phyloP scores from a whole-genome alignment of 495 filamentous ascomycete genomes.

The Penicillium salamii region DNA sequence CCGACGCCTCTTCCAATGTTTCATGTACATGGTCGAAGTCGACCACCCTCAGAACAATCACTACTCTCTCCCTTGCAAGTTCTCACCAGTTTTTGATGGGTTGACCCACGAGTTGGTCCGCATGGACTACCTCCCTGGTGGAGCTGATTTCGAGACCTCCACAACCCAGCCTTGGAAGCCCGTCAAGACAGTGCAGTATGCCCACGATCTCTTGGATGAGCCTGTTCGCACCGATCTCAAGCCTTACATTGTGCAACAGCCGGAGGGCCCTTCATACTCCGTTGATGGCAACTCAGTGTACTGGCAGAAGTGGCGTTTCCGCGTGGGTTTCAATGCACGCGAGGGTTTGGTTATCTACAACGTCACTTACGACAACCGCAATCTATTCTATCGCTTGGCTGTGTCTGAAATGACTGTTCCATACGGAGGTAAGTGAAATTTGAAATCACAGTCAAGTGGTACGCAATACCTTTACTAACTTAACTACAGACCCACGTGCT shows the following conservation, averaged over 20 bases:
- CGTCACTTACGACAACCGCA: constrained; percentile 65
- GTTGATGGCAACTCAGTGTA: constrained; percentile 49
- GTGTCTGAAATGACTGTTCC: constrained; percentile 76
- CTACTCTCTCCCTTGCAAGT: constrained; percentile 74
- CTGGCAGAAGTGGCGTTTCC: constrained; percentile 70
- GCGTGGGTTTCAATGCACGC: constrained; percentile 62
- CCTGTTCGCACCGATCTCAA: constrained; percentile 60
- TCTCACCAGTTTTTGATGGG: constrained; percentile 72
- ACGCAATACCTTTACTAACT: constrained; percentile 8
- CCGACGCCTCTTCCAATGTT: constrained; percentile 44
- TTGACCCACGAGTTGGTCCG: constrained; percentile 59
- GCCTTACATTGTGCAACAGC: constrained; percentile 72
- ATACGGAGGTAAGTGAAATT: constrained; percentile 32
- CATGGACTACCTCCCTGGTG: constrained; percentile 50
- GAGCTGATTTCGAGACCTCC: constrained; percentile 23
- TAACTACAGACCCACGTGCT: constrained; percentile 57
- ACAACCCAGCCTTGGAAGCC: constrained; percentile 42
- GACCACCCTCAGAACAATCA: constrained; percentile 59
- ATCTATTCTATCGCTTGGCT: constrained; percentile 65
- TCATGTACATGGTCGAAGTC: constrained; percentile 41
- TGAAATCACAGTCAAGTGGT: too few relatives aligned
- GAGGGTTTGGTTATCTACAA: constrained; percentile 64
- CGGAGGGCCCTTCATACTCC: constrained; percentile 70
- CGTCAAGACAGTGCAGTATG: constrained; percentile 55
- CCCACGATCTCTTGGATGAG: constrained; percentile 37